Evolutionary conservation across 768 basidiomycete species (phyloP), one percentile per base, ranked within the genome.

Genomic region (Phlebiopsis flavidoalba): DNA sequence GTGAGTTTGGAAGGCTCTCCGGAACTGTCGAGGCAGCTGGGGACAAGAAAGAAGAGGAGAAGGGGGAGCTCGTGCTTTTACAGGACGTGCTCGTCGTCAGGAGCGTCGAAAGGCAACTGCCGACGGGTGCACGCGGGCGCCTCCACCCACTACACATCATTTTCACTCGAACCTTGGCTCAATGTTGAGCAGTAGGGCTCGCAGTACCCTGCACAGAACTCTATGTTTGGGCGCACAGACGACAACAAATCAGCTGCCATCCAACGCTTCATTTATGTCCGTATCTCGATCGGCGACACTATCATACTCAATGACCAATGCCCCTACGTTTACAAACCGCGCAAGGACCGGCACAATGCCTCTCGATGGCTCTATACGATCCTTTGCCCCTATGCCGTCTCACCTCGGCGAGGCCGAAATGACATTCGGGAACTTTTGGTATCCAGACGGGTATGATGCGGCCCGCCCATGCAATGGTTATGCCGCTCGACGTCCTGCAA

Each of bases 1-100:
- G 74, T 76, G 59, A 75, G 79, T 14, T 65, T 83, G 45, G n/a
- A 62, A 55, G 15, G 69, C 70, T 22, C 66, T 79, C 53, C 67
- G 70, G 3, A 70, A 69, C n/a, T n/a, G 57, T 73, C 74, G 31
- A n/a, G 69, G 64, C 15, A 63, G 65, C 10, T 67, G 65, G 64
- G n/a, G 67, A 56, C 45, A 59, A 49, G 53, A 58, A n/a, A 12
- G 50, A 60, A 12, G 63, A 58, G 46, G 59, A 60, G 51, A 58
- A 58, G 55, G 59, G 59, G 22, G 63, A 64, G 22, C 37, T 62
- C n/a, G 61, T 62, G 7, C 24, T 58, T 12, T 31, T 62, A 19
- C 56, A 60, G 54, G 55, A 60, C 49, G 45, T 60, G 31, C 36
- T 58, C n/a, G n/a, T 37, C 31, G 58, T 45, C 57, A 63, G 59